Conservation (phyloP, 176 grass and related monocot species). For the Musa schizocarpa region DNA sequence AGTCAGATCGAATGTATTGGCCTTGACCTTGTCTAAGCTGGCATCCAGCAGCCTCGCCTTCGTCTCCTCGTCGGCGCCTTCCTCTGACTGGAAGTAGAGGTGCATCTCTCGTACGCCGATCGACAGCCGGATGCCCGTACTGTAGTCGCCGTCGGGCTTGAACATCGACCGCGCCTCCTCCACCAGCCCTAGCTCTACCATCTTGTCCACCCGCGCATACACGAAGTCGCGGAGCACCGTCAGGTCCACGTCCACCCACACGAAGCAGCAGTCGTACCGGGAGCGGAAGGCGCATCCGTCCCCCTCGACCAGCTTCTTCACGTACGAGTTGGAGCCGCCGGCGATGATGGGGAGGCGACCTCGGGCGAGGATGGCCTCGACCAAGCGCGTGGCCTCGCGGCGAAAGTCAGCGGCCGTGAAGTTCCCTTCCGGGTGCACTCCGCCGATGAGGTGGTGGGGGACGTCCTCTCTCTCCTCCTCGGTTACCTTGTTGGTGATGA, state of each 20-base stretch:
- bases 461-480: constrained; percentile 18
- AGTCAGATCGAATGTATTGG: constrained; percentile 54
- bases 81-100: constrained; percentile 38
- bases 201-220: constrained; percentile 21
- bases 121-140: constrained; percentile 14
- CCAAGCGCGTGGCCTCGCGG: background rate
- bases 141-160: constrained; percentile 9
- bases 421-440: constrained; percentile 8
- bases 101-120: constrained; percentile 42
- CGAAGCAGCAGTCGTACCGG: constrained; percentile 22
- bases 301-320: constrained; percentile 27
- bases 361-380: background rate
- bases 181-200: constrained; percentile 27
- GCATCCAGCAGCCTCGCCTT: constrained; percentile 24
- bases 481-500: constrained; percentile 33
- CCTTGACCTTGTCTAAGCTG: constrained; percentile 59
- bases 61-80: constrained; percentile 23
- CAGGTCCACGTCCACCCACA: constrained; percentile 25
- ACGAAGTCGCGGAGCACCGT: constrained; percentile 12
- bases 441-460: constrained; percentile 30
- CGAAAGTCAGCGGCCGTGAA: constrained; percentile 19
- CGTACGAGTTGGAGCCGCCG: constrained; percentile 31
- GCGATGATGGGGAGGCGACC: constrained; percentile 24
- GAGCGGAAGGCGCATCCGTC: constrained; percentile 1
- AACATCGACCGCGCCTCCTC: constrained; percentile 24